Base-by-base conservation (phyloP, 768 basidiomycete genomes). In the Amanita thiersii region DNA sequence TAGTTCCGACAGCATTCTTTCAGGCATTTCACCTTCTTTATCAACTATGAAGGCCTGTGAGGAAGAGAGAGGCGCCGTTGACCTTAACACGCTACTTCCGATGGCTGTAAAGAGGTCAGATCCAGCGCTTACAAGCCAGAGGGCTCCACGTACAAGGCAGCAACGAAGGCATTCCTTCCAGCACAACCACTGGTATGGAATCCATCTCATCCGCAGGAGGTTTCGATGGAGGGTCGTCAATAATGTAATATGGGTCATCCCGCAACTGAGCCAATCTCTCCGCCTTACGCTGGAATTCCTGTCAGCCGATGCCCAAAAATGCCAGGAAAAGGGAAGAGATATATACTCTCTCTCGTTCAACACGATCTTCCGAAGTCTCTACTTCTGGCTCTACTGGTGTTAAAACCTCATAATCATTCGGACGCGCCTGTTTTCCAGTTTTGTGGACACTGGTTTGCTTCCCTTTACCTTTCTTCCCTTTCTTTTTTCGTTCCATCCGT, bases 231-330 rank as follows among this genome's bases (percentile, higher is more conserved):
- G 57, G 62, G 30, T 77, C 75, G 49, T 87, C 84, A 28, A 80
- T 69, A 48, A 96, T 80, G 59, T 96, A 93, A 62, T 91, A 96
- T 3, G 93, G 92, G 55, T 98, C 91, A 47, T 90, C 86, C 29
- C 77, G 76, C 48, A 81, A 67, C 45, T 81, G 77, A 37, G 82
- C 90, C 36, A 80, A 62, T 21, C 88, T 73, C 50, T 86, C 88
- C 19, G 76, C 80, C 50, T 79, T 81, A 33, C 77, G 72, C 91
- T 96, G 50, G 25, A n/a, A 38, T 14, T 12, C 14, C 11, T 38
- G 12, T 25, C 21, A 43, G 38, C 7, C 44, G 29, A 41, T 4
- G 24, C 9, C 1, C 15, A 11, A 14, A 31, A n/a, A 24, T 30
- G 5, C 3, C 21, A 11, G 12, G 18, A 21, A 4, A 17, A 44